Evolutionary conservation across 176 grass and related monocot genomes (phyloP), one percentile per base, ranked within the genome.

Genomic region (barley (Hordeum vulgare)): DNA sequence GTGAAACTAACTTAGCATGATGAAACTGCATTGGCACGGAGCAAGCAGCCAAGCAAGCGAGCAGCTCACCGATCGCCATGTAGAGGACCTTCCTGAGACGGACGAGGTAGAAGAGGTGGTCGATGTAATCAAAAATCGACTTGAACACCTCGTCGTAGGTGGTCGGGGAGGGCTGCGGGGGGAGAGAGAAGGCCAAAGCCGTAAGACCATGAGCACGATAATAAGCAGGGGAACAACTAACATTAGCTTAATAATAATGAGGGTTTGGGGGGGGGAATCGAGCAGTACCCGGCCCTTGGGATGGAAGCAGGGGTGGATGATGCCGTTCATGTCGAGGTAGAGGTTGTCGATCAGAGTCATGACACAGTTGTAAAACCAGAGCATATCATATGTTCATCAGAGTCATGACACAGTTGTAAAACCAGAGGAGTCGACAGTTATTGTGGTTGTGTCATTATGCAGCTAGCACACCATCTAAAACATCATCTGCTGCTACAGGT

Each of bases 341-440:
- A 99, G 93, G 83, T 99, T 99, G 87, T 99, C 96, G 78, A 99
- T n/a, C n/a, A n/a, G n/a, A n/a, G n/a, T n/a, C n/a, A n/a, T n/a
- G n/a, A n/a, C n/a, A n/a, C n/a, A n/a, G n/a, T n/a, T n/a, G n/a
- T n/a, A n/a, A n/a, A n/a, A n/a, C n/a, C n/a, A n/a, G n/a, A 36
- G 35, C 35, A 36, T 7, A 36, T 36, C 35, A 36, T 36, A 36
- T 36, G 35, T 36, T 36, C 35, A 36, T 36, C 35, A 7, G 6
- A 36, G 35, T 6, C 35, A 36, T 36, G 5, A 36, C 6, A 36
- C 35, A 36, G 35, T 36, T 36, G 35, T 36, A 36, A 36, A 36
- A 36, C 35, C 35, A 36, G 35, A 36, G 35, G 6, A 36, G 35
- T 36, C 35, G 35, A 36, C 35, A 36, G 35, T 36, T 36, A 36